Percentiles rank a stretch among this genome's conserved stretches.
These are phyloP conservation scores for Digitaria exilis DNA, from an alignment of 202 grass and related monocot genomes.

Conservation along the genomic window DNA sequence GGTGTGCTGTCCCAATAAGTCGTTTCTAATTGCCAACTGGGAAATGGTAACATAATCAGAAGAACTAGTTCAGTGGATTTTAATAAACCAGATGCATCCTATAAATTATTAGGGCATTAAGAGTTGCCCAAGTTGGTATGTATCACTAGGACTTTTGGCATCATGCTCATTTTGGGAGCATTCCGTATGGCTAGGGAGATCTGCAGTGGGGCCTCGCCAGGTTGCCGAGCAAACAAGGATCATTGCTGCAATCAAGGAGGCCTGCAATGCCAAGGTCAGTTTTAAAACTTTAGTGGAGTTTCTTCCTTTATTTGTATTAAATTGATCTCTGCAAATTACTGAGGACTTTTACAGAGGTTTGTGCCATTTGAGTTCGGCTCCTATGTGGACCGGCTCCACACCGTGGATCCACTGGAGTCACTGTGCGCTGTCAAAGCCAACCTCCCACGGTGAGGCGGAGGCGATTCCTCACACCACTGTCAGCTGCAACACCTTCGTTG, in stretches of 20 bases:
- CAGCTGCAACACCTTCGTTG: slow-evolving; percentile 43
- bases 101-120: neutral
- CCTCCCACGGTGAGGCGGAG: slow-evolving; percentile 43
- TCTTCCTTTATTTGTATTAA: neutral
- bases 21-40: neutral
- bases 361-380: slow-evolving; percentile 50
- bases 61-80: neutral
- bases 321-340: neutral
- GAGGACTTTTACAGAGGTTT: slow-evolving; percentile 43
- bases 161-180: neutral
- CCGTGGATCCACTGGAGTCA: slow-evolving; percentile 46
- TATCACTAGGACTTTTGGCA: neutral
- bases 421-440: slow-evolving; percentile 36
- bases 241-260: slow-evolving; percentile 54
- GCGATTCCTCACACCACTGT: slow-evolving; percentile 53
- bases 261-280: slow-evolving; percentile 52
- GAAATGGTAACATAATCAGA: neutral
- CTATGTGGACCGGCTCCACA: slow-evolving; percentile 20
- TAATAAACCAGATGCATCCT: neutral
- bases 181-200: slow-evolving; percentile 29
- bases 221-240: slow-evolving; percentile 44
- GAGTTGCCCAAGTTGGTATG: neutral
- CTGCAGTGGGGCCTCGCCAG: slow-evolving; percentile 12
- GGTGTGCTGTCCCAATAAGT: neutral
- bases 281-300: neutral